Conservation (phyloP, 2,329 filamentous ascomycete species). For the Sordariomycetes sp. region DNA sequence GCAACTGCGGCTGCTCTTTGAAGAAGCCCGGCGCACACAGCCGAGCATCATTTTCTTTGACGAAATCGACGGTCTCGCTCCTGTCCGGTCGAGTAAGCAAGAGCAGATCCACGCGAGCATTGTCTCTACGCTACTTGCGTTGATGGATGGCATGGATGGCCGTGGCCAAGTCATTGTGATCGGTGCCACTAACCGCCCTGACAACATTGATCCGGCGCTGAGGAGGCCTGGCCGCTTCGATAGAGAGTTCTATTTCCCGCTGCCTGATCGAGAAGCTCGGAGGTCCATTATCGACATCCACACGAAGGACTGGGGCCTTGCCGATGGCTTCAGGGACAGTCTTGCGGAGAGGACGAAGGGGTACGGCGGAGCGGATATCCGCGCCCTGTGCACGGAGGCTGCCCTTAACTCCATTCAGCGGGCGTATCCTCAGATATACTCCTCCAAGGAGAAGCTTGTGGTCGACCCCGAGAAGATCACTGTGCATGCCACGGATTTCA, state of each 20-base stretch:
- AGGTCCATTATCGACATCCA: slow-evolving; percentile 89
- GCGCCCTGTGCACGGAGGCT: slow-evolving; percentile 90
- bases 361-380: slow-evolving; percentile 88
- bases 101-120: slow-evolving; percentile 98
- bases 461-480: slow-evolving; percentile 77
- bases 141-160: slow-evolving; percentile 99
- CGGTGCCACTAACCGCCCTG: slow-evolving; percentile 92
- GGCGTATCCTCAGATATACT: slow-evolving; percentile 93
- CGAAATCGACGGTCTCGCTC: slow-evolving; percentile 93
- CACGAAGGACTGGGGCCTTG: slow-evolving; percentile 83
- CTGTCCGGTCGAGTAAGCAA: slow-evolving; percentile 93
- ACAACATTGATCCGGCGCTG: slow-evolving; percentile 93
- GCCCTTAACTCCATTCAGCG: slow-evolving; percentile 91
- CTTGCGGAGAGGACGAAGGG: slow-evolving; percentile 86
- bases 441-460: slow-evolving; percentile 74
- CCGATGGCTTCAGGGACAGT: slow-evolving; percentile 65
- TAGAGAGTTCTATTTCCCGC: slow-evolving; percentile 92
- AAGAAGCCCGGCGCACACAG: slow-evolving; percentile 89
- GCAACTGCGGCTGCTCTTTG: slow-evolving; percentile 84
- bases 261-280: slow-evolving; percentile 70
- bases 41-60: slow-evolving; percentile 96
- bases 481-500: slow-evolving; percentile 88
- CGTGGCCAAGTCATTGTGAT: slow-evolving; percentile 97
- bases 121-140: slow-evolving; percentile 79
- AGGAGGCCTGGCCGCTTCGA: slow-evolving; percentile 91